Conservation (phyloP, 257 asterid genomes). For the Solanum virginianum region DNA sequence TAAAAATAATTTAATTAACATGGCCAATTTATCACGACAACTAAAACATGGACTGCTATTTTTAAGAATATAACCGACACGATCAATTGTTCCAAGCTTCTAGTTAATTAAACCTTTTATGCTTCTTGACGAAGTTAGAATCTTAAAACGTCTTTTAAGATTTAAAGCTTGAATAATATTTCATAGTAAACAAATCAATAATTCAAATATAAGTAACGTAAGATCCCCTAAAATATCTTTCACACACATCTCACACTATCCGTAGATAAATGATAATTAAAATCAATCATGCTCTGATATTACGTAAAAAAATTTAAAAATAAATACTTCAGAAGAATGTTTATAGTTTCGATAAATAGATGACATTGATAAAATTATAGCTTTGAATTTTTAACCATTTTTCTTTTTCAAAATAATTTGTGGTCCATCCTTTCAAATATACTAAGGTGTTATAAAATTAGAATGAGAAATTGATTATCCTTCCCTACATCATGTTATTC, state of each 20-base stretch:
- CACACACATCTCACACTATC: too few species aligned
- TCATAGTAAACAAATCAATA: neutral
- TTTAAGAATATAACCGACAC: neutral
- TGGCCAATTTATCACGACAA: neutral
- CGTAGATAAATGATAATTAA: fast-evolving
- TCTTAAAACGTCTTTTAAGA: neutral
- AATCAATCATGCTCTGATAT: fast-evolving
- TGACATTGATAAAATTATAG: neutral
- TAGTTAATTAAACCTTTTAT: neutral
- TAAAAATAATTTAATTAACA: neutral
- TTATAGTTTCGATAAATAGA: neutral
- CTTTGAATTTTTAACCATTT: neutral
- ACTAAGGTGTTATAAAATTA: neutral
- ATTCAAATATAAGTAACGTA: neutral
- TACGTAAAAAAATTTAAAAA: neutral
- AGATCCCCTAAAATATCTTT: neutral
- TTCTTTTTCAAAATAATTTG: neutral
- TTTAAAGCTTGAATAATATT: neutral
- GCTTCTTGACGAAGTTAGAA: neutral
- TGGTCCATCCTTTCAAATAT: neutral
- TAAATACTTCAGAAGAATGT: neutral
- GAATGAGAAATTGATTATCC: neutral
- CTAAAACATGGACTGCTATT: neutral
- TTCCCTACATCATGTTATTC: neutral
- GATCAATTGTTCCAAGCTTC: neutral